Percentiles rank a stretch among this genome's conserved stretches.
Conservation (phyloP, 345 rosid genomes). For the Cardamine chenopodiifolia region DNA sequence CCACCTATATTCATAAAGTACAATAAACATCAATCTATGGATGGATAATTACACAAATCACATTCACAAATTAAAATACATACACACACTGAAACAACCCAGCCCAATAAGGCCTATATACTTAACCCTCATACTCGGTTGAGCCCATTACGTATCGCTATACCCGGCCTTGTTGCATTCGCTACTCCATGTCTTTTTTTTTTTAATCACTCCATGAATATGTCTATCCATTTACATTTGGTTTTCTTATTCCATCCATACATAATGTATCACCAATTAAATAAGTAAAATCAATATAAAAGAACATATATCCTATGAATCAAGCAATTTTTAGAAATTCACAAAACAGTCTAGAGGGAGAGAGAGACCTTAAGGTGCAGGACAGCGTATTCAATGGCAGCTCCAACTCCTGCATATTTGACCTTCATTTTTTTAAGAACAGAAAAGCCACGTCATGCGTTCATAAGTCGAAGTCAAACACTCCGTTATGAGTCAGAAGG, state of each 20-base stretch:
- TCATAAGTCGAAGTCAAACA: conserved; percentile 7
- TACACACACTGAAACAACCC: not conserved
- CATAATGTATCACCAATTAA: too few relatives aligned
- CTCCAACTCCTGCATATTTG: conserved; percentile 66
- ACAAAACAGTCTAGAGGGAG: not conserved
- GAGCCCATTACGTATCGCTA: not conserved
- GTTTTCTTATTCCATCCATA: too few relatives aligned
- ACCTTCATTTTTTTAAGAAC: not conserved
- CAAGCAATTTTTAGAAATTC: not conserved
- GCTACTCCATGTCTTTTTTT: too few relatives aligned
- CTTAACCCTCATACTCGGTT: not conserved
- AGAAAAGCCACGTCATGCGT: not conserved
- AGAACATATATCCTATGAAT: not conserved
- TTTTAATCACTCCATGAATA: not conserved
- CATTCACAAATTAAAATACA: not conserved
- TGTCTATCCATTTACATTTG: not conserved
- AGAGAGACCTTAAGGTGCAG: conserved; percentile 78
- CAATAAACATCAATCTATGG: not conserved
- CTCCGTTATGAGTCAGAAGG: not conserved
- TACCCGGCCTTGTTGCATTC: not conserved
- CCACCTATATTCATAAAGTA: conserved; percentile 55
- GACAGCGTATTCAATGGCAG: conserved; percentile 93
- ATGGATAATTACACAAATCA: not conserved
- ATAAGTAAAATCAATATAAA: not conserved
- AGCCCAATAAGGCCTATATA: conserved; percentile 17